phyloP scores from a whole-genome alignment of 139 green algal genomes.

The Zygnema circumcarinatum region DNA sequence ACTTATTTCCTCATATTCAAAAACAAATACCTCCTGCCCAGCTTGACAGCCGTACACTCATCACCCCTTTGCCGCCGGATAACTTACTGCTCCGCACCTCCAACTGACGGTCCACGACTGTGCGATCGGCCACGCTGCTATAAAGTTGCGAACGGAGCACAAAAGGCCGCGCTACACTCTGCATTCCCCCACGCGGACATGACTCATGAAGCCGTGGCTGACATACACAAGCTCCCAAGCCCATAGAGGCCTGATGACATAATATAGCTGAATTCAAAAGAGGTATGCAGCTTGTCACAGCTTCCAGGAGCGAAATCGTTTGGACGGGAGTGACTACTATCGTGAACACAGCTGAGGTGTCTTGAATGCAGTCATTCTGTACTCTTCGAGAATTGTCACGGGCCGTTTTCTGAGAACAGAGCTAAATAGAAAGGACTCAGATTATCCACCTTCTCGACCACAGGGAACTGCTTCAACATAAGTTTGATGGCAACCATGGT shows the following conservation, averaged over 20 bases:
- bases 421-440: too few species aligned
- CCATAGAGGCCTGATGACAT: not conserved
- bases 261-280: not conserved
- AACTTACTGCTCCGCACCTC: slow-evolving; percentile 25
- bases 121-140: slow-evolving; percentile 10
- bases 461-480: not conserved
- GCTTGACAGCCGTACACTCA: too few species aligned
- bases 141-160: slow-evolving; percentile 20
- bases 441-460: not conserved
- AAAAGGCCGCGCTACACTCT: not conserved
- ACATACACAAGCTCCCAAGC: not conserved
- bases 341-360: not conserved
- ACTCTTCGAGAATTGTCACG: too few species aligned
- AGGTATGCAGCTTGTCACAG: not conserved
- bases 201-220: not conserved
- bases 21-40: too few species aligned
- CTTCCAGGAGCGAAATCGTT: too few species aligned
- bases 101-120: slow-evolving; percentile 12
- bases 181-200: not conserved
- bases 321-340: too few species aligned
- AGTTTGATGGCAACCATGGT: slow-evolving; percentile 18
- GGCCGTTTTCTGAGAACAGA: too few species aligned
- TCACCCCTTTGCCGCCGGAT: too few species aligned
- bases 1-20: too few species aligned
- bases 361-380: not conserved